phyloP scores from a whole-genome alignment of 2,329 filamentous ascomycete genomes.

The Ascochyta rabiei region DNA sequence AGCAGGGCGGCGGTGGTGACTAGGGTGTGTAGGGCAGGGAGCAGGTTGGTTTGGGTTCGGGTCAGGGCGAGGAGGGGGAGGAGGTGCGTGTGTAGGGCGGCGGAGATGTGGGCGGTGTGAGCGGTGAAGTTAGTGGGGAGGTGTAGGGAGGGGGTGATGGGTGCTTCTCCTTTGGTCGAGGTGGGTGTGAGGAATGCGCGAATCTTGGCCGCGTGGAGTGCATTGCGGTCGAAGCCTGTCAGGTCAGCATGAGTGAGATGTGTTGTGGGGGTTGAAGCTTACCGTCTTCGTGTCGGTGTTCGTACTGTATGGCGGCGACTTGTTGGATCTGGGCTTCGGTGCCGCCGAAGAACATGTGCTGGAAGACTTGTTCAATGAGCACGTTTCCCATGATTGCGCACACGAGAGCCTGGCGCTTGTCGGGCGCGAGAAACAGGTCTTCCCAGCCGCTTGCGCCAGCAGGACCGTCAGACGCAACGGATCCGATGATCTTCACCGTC shows the following conservation, averaged over 20 bases:
- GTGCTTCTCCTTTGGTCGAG: neutral
- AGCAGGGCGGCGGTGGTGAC: slow-evolving; percentile 29
- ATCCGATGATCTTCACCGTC: slow-evolving; percentile 33
- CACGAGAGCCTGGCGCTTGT: slow-evolving; percentile 30
- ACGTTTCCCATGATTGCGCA: slow-evolving; percentile 40
- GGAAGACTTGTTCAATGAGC: slow-evolving; percentile 38
- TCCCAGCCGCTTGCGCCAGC: slow-evolving; percentile 31
- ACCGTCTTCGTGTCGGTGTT: slow-evolving; percentile 30
- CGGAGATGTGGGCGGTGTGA: slow-evolving; percentile 27
- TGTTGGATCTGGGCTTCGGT: slow-evolving; percentile 2
- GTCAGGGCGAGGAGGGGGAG: slow-evolving; percentile 23
- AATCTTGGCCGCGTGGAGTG: slow-evolving; percentile 18
- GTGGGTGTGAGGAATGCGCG: neutral
- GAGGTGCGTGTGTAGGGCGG: slow-evolving; percentile 30
- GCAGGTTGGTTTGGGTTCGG: neutral
- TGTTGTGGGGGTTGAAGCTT: neutral
- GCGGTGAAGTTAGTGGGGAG: slow-evolving; percentile 32
- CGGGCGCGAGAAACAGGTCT: slow-evolving; percentile 25
- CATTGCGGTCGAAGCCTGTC: slow-evolving; percentile 31
- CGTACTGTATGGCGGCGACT: slow-evolving; percentile 16
- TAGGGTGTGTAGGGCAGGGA: slow-evolving; percentile 7
- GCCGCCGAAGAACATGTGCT: slow-evolving; percentile 35
- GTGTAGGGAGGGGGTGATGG: neutral
- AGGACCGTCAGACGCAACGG: slow-evolving; percentile 35
- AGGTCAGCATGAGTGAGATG: neutral